phyloP scores from a whole-genome alignment of 495 filamentous ascomycete species.

The Penicillium coprophilum region DNA sequence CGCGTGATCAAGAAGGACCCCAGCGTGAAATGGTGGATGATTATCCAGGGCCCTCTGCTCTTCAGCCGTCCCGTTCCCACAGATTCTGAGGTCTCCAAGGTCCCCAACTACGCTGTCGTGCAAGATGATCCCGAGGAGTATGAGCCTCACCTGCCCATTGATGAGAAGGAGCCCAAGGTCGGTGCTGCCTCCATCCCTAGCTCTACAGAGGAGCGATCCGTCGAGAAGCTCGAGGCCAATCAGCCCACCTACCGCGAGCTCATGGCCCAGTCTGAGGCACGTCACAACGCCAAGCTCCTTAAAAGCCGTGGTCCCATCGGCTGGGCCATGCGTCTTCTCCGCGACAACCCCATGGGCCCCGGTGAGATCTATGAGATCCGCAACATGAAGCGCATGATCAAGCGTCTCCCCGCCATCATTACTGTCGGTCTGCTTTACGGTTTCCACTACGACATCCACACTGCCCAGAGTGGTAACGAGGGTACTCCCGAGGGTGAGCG shows the following conservation, averaged over 20 bases:
- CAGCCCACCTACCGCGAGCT: slow-evolving; percentile 57
- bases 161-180: slow-evolving; percentile 34
- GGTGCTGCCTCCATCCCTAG: slow-evolving; percentile 14
- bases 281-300: slow-evolving; percentile 53
- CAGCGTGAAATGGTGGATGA: slow-evolving; percentile 52
- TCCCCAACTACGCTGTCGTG: slow-evolving; percentile 55
- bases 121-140: slow-evolving; percentile 41
- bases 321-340: slow-evolving; percentile 71
- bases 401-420: slow-evolving; percentile 61
- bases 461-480: slow-evolving; percentile 59
- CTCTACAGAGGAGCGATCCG: slow-evolving; percentile 46
- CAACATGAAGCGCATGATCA: slow-evolving; percentile 58
- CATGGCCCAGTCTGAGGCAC: slow-evolving; percentile 47
- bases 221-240: slow-evolving; percentile 39
- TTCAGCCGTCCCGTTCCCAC: slow-evolving; percentile 44
- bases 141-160: slow-evolving; percentile 26
- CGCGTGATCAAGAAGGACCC: slow-evolving; percentile 56
- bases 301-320: slow-evolving; percentile 61
- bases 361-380: slow-evolving; percentile 65
- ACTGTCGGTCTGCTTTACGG: slow-evolving; percentile 60
- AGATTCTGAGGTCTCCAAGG: slow-evolving; percentile 43
- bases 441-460: slow-evolving; percentile 71
- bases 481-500: slow-evolving; percentile 67
- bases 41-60: slow-evolving; percentile 54
- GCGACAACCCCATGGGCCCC: slow-evolving; percentile 64